Base-by-base conservation (phyloP, 345 rosid genomes). In the Arabidopsis suecica region DNA sequence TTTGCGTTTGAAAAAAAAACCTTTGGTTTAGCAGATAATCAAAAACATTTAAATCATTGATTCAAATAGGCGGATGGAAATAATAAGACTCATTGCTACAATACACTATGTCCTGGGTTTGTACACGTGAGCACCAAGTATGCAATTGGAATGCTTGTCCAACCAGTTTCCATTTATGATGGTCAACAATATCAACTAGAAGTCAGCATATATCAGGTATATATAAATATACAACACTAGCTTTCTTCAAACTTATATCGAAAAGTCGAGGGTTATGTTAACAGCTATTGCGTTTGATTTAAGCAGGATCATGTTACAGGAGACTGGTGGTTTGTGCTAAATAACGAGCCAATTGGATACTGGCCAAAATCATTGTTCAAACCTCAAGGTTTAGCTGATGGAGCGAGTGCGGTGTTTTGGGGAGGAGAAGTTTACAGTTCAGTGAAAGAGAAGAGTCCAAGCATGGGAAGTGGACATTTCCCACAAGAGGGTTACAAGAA, bases 391-490 rank as follows among this genome's bases (percentile, higher is more conserved):
- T 63, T 69, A 33, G 34, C 67, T 45, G 1, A 20, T 10, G 41
- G 34, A 45, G 75, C 67, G 20, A 5, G 28, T 12, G 5, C 7
- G 4, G 57, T 14, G 1, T 12, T 37, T 32, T 60, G 67, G 67
- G 75, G 75, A 45, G 75, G 75, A 45, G 57, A 71, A 59, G 75
- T 60, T 18, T 59, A 7, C 6, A 71, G 75, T 47, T 14, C 47
- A 13, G 42, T 32, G 23, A 45, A 18, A 7, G 58, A 22, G 36
- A 59, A 30, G 23, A 36, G 59, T 2, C 68, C 68, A 20, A 22
- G 22, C 12, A 60, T 71, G 75, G 75, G 75, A 36, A 71, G 75
- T 36, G 75, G 75, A 12, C 49, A 71, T 48, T 71, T 59, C 25
- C 57, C 75, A 2, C 1, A 22, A 9, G 75, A 71, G 6, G 67